These are phyloP conservation scores for Malus sylvestris DNA, from an alignment of 306 rosid species.

Conservation along the genomic window DNA sequence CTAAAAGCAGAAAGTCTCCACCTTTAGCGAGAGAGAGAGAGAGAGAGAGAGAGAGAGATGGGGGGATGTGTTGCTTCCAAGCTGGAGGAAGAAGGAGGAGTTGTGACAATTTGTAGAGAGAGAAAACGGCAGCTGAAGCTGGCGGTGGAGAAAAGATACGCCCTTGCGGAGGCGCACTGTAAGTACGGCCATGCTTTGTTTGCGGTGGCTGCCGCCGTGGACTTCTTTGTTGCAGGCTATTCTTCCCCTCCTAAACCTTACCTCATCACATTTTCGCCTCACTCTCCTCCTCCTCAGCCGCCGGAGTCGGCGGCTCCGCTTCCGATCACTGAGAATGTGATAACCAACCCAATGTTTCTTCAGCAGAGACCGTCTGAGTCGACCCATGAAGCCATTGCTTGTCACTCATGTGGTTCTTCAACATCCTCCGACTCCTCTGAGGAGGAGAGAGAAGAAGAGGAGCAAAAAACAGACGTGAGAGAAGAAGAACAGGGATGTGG, in stretches of 20 bases:
- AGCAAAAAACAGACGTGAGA: constrained; percentile 27
- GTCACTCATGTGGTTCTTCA: constrained; percentile 47
- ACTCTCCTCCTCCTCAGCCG: constrained; percentile 35
- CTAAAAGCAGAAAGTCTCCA: constrained; percentile 3
- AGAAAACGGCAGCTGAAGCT: constrained; percentile 66
- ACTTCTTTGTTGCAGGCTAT: constrained; percentile 81
- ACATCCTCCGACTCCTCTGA: constrained; percentile 53
- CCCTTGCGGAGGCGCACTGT: constrained; percentile 86
- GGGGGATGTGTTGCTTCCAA: constrained; percentile 97
- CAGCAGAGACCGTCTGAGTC: constrained; percentile 68
- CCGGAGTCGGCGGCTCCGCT: constrained; percentile 37
- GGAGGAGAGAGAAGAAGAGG: constrained; percentile 60
- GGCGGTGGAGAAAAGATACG: constrained; percentile 80
- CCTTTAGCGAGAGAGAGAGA: neutral
- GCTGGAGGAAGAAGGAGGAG: constrained; percentile 88
- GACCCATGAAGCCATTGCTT: constrained; percentile 53
- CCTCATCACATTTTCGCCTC: constrained; percentile 81
- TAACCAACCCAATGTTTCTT: constrained; percentile 79
- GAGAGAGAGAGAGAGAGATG: constrained; percentile 42
- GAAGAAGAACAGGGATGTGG: constrained; percentile 37
- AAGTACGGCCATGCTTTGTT: constrained; percentile 62
- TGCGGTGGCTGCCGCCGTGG: constrained; percentile 74
- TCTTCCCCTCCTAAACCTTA: constrained; percentile 78
- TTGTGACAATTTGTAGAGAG: constrained; percentile 74
- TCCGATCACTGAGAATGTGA: constrained; percentile 42